Percentiles rank a stretch among this genome's conserved stretches.
Evolutionary conservation across 2,329 filamentous ascomycete genomes (phyloP).

Genomic region (Drechslerella coelobrocha): DNA sequence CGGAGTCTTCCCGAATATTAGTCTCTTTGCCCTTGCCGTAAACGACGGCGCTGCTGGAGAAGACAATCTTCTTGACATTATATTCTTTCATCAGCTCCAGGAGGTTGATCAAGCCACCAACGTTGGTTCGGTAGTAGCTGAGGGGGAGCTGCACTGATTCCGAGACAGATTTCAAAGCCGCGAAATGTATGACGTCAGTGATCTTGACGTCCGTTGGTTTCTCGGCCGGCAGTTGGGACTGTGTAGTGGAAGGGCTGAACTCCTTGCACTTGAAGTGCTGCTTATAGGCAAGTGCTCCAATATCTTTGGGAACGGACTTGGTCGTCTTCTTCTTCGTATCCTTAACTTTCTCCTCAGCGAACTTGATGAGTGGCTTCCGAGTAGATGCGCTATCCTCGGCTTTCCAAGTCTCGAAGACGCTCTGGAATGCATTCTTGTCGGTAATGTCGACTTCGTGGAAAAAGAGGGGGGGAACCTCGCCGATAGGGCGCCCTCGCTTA

Average conservation of each 20-base stretch:
- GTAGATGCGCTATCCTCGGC: neutral
- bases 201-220: slow-evolving; percentile 62
- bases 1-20: slow-evolving; percentile 52
- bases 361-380: slow-evolving; percentile 31
- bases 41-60: slow-evolving; percentile 72
- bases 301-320: slow-evolving; percentile 58
- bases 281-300: slow-evolving; percentile 56
- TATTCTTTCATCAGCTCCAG: slow-evolving; percentile 66
- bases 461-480: slow-evolving; percentile 52
- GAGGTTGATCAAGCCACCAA: slow-evolving; percentile 69
- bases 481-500: slow-evolving; percentile 31
- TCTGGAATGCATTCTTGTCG: slow-evolving; percentile 50
- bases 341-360: slow-evolving; percentile 19
- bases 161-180: slow-evolving; percentile 71
- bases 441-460: slow-evolving; percentile 56
- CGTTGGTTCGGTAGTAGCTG: slow-evolving; percentile 73
- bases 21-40: slow-evolving; percentile 65
- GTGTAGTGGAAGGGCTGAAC: slow-evolving; percentile 60
- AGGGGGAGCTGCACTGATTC: slow-evolving; percentile 69
- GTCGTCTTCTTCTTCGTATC: slow-evolving; percentile 18
- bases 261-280: slow-evolving; percentile 56
- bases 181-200: slow-evolving; percentile 72
- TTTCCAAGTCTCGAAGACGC: slow-evolving; percentile 53
- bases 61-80: slow-evolving; percentile 71
- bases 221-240: slow-evolving; percentile 56